phyloP scores from a whole-genome alignment of 2,329 filamentous ascomycete species.

The Exophiala xenobiotica region DNA sequence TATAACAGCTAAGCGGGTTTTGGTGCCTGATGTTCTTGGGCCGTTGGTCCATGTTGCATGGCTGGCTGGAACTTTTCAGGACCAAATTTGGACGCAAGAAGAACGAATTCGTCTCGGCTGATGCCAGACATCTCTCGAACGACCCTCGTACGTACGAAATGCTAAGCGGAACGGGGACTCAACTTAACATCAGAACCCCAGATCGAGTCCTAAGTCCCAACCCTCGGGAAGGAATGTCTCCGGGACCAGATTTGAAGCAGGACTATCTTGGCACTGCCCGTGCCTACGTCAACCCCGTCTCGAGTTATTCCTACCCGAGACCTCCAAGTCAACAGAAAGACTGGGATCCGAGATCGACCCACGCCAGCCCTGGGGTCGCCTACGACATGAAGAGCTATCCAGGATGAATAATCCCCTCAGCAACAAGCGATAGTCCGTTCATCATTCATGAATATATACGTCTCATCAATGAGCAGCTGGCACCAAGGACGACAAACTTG shows the following conservation, averaged over 20 bases:
- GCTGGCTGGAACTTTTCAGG: conserved; percentile 70
- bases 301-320: conserved; percentile 51
- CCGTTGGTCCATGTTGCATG: conserved; percentile 78
- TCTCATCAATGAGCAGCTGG: conserved; percentile 6
- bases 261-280: conserved; percentile 46
- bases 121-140: conserved; percentile 64
- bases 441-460: not conserved
- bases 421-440: not conserved
- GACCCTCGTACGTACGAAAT: conserved; percentile 76
- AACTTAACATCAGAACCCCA: conserved; percentile 33
- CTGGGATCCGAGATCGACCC: conserved; percentile 26
- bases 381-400: conserved; percentile 3
- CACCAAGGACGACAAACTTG: no score
- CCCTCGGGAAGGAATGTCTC: conserved; percentile 28
- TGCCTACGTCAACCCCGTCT: conserved; percentile 47
- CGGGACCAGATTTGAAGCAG: conserved; percentile 26
- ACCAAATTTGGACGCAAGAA: conserved; percentile 48
- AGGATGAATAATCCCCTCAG: not conserved
- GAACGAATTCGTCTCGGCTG: conserved; percentile 85
- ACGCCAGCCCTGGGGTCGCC: conserved; percentile 12
- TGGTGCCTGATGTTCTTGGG: conserved; percentile 81
- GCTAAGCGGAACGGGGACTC: conserved; percentile 47
- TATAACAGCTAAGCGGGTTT: conserved; percentile 69
- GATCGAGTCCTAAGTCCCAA: conserved; percentile 30
- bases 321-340: conserved; percentile 37